Evolutionary conservation across 202 grass and related monocot genomes (phyloP).

Genomic region (Carex sylvatica): DNA sequence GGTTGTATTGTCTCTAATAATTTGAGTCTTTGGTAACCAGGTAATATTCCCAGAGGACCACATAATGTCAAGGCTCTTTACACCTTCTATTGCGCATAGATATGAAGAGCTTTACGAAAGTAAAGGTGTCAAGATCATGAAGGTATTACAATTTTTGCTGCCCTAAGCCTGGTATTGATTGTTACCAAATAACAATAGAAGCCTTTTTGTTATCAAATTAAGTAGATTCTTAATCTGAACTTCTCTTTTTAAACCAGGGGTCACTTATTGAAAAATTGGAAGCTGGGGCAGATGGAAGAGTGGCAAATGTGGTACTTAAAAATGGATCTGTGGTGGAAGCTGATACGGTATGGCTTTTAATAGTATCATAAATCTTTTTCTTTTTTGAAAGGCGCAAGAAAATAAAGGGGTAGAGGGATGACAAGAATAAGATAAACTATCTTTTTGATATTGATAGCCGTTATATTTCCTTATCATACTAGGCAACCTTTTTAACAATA

Average conservation of each 20-base stretch:
- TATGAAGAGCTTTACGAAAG: constrained; percentile 85
- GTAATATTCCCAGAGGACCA: constrained; percentile 86
- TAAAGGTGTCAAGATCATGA: constrained; percentile 76
- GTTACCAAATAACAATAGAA: constrained; percentile 16
- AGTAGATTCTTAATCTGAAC: not conserved
- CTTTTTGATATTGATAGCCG: not conserved
- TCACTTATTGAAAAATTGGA: constrained; percentile 65
- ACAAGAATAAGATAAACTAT: not conserved
- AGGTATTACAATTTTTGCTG: constrained; percentile 40
- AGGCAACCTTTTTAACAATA: not conserved
- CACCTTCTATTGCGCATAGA: constrained; percentile 78
- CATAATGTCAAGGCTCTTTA: constrained; percentile 95
- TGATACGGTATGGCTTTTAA: constrained; percentile 54
- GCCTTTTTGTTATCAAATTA: not conserved
- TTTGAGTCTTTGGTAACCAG: constrained; percentile 34
- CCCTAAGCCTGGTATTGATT: not conserved
- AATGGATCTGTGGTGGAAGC: constrained; percentile 82
- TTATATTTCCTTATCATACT: constrained; percentile 9
- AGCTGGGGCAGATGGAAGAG: constrained; percentile 81
- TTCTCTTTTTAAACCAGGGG: constrained; percentile 32
- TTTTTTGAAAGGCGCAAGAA: not conserved
- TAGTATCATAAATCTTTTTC: not conserved
- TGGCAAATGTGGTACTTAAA: constrained; percentile 77
- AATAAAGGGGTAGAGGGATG: not conserved
- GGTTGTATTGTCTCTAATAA: not conserved